Base-by-base conservation (phyloP, 2,329 filamentous ascomycete genomes). In the Alternaria novae-zelandiae region DNA sequence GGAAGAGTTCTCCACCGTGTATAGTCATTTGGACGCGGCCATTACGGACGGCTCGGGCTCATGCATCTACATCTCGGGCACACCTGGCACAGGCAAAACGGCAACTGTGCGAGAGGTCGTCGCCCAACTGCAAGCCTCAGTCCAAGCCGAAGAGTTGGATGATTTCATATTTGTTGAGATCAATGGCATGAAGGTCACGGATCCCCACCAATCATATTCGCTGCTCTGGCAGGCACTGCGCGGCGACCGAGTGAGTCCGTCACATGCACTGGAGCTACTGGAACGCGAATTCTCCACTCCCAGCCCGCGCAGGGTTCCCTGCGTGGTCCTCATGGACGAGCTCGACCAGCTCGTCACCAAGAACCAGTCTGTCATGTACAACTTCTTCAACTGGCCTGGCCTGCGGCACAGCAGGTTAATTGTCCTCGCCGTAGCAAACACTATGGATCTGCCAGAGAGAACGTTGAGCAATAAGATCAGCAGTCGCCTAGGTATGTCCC, bases 341-440 rank as follows among this genome's bases (percentile, higher is more conserved):
- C 86, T 99, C 51, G 96, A 99, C 78, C 96, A 99, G 81, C 87
- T 99, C 8, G 96, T 99, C 6, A 99, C 96, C 12, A 96, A 95
- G 76, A 98, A 97, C 74, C 96, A 99, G 79, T 95, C 93, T n/a
- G 96, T 99, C 81, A 99, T 99, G 96, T 99, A 99, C 83, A 99
- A 99, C 80, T 99, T 99, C 81, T 99, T 99, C 87, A 99, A 99
- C 77, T 99, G 96, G 96, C 96, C 96, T 5, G 92, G 93, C 11
- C 85, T 98, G 57, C 88, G 92, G 54, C 94, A 99, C 80, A 97
- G 93, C 57, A 89, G 94, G 53, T 86, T 99, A 47, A 97, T 99
- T 78, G 96, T 99, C 7, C 88, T 99, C 7, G 96, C 96, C 11
- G 96, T 99, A 17, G 96, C 96, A 56, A 99, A 99, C 80, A 99